Percentiles rank a stretch among this genome's conserved stretches.
phyloP scores from a whole-genome alignment of 169 alveolate genomes.

The Plasmodium sp. region DNA sequence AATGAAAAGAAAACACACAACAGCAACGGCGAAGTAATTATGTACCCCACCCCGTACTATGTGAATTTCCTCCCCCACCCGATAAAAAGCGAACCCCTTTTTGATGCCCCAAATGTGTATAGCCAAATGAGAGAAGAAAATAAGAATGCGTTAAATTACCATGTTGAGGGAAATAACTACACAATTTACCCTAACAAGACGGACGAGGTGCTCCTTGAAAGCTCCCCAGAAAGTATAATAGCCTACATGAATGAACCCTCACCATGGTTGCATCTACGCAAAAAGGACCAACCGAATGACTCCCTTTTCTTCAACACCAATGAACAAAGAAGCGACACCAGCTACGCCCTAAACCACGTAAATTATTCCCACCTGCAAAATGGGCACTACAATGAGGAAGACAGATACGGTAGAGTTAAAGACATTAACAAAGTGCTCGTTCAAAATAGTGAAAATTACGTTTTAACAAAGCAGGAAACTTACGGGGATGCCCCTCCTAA shows the following conservation, averaged over 20 bases:
- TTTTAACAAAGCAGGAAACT: conserved; percentile 1
- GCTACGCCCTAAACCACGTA: background rate
- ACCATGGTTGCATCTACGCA: background rate
- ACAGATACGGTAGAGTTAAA: background rate
- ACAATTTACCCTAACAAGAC: background rate
- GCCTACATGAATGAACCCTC: background rate
- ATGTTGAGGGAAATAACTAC: background rate
- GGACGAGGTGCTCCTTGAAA: background rate
- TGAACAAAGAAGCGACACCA: background rate
- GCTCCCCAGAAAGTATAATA: background rate
- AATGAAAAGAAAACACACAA: background rate
- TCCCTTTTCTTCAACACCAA: background rate
- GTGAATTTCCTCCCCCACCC: background rate
- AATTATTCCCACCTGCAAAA: background rate
- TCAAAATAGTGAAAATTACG: conserved; percentile 16
- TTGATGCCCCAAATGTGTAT: background rate
- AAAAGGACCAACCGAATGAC: background rate
- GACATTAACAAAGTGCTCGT: conserved; percentile 6
- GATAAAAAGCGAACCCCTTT: background rate
- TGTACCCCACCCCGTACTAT: background rate
- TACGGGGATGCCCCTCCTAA: background rate
- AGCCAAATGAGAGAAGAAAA: background rate
- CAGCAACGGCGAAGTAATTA: background rate
- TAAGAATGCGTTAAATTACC: background rate
- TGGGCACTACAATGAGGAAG: background rate